Evolutionary conservation across 495 filamentous ascomycete genomes (phyloP).

Genomic region (Neurospora hispaniola): DNA sequence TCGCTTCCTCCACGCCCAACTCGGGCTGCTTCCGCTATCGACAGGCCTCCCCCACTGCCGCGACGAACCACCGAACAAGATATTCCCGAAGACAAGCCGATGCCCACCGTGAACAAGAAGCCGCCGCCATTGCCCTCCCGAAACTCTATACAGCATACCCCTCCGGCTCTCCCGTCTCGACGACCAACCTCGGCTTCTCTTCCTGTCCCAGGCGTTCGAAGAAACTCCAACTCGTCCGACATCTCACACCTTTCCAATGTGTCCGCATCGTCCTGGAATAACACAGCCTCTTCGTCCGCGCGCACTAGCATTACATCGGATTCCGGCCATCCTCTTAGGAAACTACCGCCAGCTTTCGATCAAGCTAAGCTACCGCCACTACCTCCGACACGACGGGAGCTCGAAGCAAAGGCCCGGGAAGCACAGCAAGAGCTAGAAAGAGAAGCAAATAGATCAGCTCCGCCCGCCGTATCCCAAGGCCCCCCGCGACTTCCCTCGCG

Average conservation of each 20-base stretch:
- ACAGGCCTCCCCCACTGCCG: slow-evolving; percentile 25
- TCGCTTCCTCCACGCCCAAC: slow-evolving; percentile 27
- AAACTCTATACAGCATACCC: slow-evolving; percentile 20
- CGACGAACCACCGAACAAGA: slow-evolving; percentile 26
- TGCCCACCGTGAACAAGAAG: slow-evolving; percentile 18
- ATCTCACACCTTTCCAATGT: slow-evolving; percentile 32
- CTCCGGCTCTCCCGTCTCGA: slow-evolving; percentile 31
- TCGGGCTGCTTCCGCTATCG: slow-evolving; percentile 14
- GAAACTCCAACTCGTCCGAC: slow-evolving; percentile 38
- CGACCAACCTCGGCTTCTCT: slow-evolving; percentile 23
- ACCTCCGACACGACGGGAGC: slow-evolving; percentile 33
- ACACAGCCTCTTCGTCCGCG: slow-evolving; percentile 16
- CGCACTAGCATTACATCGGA: slow-evolving; percentile 20
- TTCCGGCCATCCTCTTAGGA: slow-evolving; percentile 20
- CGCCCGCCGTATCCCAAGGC: not conserved
- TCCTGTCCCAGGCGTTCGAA: slow-evolving; percentile 13
- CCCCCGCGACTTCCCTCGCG: not conserved
- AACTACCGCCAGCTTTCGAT: slow-evolving; percentile 38
- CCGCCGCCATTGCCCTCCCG: slow-evolving; percentile 28
- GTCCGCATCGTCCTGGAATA: slow-evolving; percentile 31
- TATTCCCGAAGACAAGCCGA: slow-evolving; percentile 5
- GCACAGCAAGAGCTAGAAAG: slow-evolving; percentile 12
- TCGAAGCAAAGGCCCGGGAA: slow-evolving; percentile 35
- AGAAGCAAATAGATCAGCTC: slow-evolving; percentile 3
- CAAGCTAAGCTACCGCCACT: slow-evolving; percentile 41